Conservation (phyloP, 331 rosid species). For the Telfairia occidentalis region DNA sequence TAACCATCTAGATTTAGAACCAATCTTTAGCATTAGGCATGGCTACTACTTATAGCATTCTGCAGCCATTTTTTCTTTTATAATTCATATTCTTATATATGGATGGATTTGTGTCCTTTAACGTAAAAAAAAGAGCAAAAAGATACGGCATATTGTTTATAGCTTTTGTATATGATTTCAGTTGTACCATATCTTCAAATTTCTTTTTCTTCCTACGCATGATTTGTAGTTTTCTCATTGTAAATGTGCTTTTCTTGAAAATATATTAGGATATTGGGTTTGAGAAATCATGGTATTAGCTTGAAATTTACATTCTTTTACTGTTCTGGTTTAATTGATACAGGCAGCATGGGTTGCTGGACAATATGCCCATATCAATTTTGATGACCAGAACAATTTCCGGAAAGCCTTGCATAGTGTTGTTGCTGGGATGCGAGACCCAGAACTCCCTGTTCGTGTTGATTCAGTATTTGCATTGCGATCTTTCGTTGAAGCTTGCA, state of each 20-base stretch:
- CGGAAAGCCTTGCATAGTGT: conserved; percentile 83
- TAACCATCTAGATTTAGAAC: background rate
- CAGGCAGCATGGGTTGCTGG: conserved; percentile 99
- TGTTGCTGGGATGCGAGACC: conserved; percentile 76
- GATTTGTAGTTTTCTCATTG: conserved; percentile 2
- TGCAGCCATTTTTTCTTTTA: background rate
- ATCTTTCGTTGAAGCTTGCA: conserved; percentile 87
- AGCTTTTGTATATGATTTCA: background rate
- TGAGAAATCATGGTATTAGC: background rate
- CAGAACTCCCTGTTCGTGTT: conserved; percentile 92
- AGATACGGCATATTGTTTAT: background rate
- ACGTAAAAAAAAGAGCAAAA: background rate
- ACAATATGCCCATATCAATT: conserved; percentile 78
- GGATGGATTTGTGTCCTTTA: background rate
- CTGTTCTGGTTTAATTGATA: conserved; percentile 10
- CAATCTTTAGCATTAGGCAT: background rate
- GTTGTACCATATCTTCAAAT: background rate
- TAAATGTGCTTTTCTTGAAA: background rate
- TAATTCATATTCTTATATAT: background rate
- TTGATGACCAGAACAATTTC: conserved; percentile 74
- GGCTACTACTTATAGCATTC: background rate
- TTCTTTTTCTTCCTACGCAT: background rate
- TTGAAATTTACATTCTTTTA: background rate
- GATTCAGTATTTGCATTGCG: conserved; percentile 95
- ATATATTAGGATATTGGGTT: background rate